Percentiles rank a stretch among this genome's conserved stretches.
Evolutionary conservation across 2,329 filamentous ascomycete species (phyloP).

Genomic region (Trichoderma breve): DNA sequence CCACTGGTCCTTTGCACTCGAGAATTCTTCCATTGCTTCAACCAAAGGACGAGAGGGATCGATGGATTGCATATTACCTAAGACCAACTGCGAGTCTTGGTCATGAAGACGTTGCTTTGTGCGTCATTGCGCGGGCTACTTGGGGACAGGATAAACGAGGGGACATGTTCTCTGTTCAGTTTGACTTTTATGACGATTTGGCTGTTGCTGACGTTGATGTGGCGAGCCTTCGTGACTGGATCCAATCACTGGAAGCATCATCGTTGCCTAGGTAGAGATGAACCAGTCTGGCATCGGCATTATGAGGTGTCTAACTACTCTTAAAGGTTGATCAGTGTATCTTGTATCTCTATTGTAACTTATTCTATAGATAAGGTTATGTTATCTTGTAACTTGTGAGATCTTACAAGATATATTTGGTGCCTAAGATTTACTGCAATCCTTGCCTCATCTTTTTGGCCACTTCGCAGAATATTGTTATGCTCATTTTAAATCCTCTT

Average conservation of each 20-base stretch:
- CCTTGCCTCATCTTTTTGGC: not conserved
- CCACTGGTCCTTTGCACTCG: not conserved
- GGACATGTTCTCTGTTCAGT: not conserved
- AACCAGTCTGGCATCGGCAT: too few relatives aligned
- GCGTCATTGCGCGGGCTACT: not conserved
- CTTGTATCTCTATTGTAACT: accelerated
- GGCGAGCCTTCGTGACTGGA: not conserved
- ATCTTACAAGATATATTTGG: accelerated
- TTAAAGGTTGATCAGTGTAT: accelerated
- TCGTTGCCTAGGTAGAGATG: accelerated
- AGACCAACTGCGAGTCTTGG: too few relatives aligned
- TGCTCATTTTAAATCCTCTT: not conserved
- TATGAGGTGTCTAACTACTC: accelerated
- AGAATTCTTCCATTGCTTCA: not conserved
- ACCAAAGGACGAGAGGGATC: not conserved
- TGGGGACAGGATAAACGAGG: not conserved
- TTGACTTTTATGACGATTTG: not conserved
- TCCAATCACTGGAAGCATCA: not conserved
- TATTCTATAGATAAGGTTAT: not conserved
- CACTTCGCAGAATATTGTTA: accelerated
- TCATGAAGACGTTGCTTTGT: not conserved
- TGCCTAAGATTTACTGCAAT: not conserved
- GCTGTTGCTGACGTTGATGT: not conserved
- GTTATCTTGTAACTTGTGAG: not conserved
- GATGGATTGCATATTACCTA: not conserved